Evolutionary conservation across 768 basidiomycete species (phyloP).

Genomic region (Trichaptum fuscoviolaceum): DNA sequence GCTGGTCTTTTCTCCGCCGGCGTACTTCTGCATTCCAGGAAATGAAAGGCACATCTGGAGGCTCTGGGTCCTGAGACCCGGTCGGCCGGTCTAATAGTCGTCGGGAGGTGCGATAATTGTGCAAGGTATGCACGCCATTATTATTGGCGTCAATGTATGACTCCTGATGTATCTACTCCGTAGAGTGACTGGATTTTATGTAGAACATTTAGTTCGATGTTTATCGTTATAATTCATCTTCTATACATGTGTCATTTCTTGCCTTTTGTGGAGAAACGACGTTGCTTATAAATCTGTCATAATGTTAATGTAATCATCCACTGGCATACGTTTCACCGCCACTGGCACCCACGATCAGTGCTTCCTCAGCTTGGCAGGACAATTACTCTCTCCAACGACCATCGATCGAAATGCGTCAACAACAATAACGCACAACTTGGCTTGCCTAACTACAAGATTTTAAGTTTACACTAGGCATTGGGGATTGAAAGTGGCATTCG

Average conservation of each 20-base stretch:
- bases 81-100: background rate
- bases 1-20: background rate
- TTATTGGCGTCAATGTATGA: background rate
- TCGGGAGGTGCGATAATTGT: background rate
- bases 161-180: background rate
- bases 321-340: too few relatives aligned
- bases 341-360: too few relatives aligned
- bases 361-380: background rate
- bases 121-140: background rate
- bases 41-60: background rate
- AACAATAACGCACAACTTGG: background rate
- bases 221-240: too few relatives aligned
- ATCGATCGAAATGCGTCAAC: background rate
- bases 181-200: too few relatives aligned
- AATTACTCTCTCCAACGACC: background rate
- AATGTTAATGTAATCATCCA: too few relatives aligned
- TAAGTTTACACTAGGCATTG: background rate
- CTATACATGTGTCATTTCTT: background rate
- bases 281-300: background rate
- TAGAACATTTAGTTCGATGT: too few relatives aligned
- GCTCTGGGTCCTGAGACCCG: too few relatives aligned
- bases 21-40: background rate
- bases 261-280: background rate
- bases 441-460: background rate
- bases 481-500: background rate